Evolutionary conservation across 495 filamentous ascomycete genomes (phyloP), one percentile per base, ranked within the genome.

Genomic region (Penicillium canariense): DNA sequence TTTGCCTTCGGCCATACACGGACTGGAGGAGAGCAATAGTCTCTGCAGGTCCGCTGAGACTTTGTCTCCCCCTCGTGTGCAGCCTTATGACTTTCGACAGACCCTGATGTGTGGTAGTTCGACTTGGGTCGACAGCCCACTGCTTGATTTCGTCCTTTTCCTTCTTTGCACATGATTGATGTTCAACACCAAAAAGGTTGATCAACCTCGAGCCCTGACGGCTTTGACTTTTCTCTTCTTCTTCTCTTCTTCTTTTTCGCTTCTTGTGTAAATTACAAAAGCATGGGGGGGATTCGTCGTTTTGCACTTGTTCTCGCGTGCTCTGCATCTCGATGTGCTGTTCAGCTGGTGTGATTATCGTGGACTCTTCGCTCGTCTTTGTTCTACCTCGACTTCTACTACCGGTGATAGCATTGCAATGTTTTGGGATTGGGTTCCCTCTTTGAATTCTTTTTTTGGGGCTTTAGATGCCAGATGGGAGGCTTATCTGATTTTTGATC

Each of bases 261-360:
- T 46, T 56, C 59, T 63, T 57, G 43, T 75, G 68, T 76, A 74
- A 68, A 76, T 69, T 76, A 76, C 60, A 72, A 73, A 73, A 73
- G 71, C 68, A 62, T 70, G 73, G 67, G 67, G 65, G 64, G 69
- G 61, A 61, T 58, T 65, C 54, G 50, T 71, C 48, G 54, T 68
- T 62, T 59, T 58, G 49, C 55, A 20, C 43, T 55, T 63, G 40
- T 56, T 67, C 45, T 52, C 51, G 52, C 56, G 48, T 46, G 54
- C 51, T 58, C 53, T 62, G 58, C 55, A 52, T 64, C 36, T 63
- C 58, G 47, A 54, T 59, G 46, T 52, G 35, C 48, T 61, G 40
- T 60, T 60, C 54, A 52, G 50, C 44, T 61, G 45, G 48, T 44
- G 52, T 55, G 54, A 60, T 65, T 65, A 55, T 50, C 54, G 44